Base-by-base conservation (phyloP, 1,284 basidiomycete species). In the Pyrrhoderma lamaoense region DNA sequence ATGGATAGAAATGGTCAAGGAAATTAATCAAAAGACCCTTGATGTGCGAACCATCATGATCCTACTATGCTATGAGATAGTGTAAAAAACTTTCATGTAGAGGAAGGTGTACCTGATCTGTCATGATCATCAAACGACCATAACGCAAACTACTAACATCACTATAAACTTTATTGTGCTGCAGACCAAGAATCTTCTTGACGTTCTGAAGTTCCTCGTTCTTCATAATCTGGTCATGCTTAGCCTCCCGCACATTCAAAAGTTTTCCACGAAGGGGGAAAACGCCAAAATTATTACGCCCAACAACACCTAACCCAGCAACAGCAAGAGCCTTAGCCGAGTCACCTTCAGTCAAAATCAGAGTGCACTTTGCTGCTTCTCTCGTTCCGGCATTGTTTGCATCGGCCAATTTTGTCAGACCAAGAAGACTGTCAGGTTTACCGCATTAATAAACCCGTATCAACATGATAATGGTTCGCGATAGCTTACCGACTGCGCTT, bases 41-140 rank as follows among this genome's bases (percentile, higher is more conserved):
- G 73, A 99, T 99, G 70, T 99, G 96, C 36, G 95, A 99, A 49
- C 96, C 96, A 70, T 99, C 96, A 71, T 99, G 93, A 81, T 99
- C 96, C 90, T 96, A 66, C 22, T 3, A 42, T 0, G 55, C 21
- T 54, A 18, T 61, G 55, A 56, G 39, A 56, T 35, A 40, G 22
- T 0, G 14, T 54, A 57, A 34, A 11, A 8, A 31, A 31, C 11
- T 31, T 11, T 31, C 5, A 5, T 31, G 27, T n/a, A n/a, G n/a
- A n/a, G n/a, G n/a, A 22, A 31, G 9, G 61, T 63, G 38, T 52
- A 90, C 92, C 79, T 98, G 94, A 85, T 99, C 96, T 11, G 96
- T 94, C 96, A 99, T 99, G 64, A 99, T 93, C 96, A 99, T 99
- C 55, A 99, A 68, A 53, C 86, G 84, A 1, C 96, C 96, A 63